These are phyloP conservation scores for Bipolaris victoriae DNA, from an alignment of 2,329 filamentous ascomycete species.

Conservation along the genomic window DNA sequence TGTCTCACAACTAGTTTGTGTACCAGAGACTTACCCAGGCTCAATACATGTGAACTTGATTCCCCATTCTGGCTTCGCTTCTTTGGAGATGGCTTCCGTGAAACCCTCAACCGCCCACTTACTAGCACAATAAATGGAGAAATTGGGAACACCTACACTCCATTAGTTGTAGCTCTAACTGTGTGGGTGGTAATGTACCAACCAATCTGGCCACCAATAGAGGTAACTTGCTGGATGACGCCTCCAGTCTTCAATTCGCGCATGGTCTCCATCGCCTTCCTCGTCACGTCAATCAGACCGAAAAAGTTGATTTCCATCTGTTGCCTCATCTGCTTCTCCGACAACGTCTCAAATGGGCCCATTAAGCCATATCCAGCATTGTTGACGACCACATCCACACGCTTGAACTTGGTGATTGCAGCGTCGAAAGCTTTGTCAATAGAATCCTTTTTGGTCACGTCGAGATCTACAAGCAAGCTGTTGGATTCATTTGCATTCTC, in stretches of 20 bases:
- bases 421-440: slow-evolving; percentile 56
- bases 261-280: slow-evolving; percentile 53
- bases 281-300: slow-evolving; percentile 62
- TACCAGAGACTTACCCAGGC: slow-evolving; percentile 31
- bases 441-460: slow-evolving; percentile 57
- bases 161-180: neutral
- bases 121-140: slow-evolving; percentile 50
- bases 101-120: slow-evolving; percentile 59
- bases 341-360: slow-evolving; percentile 61
- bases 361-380: slow-evolving; percentile 65
- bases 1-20: neutral
- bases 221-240: slow-evolving; percentile 62
- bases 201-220: slow-evolving; percentile 58
- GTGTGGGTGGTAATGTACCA: slow-evolving; percentile 8
- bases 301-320: slow-evolving; percentile 68
- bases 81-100: slow-evolving; percentile 52
- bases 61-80: slow-evolving; percentile 56
- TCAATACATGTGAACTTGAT: slow-evolving; percentile 56
- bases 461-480: slow-evolving; percentile 58
- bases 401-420: slow-evolving; percentile 58
- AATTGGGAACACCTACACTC: slow-evolving; percentile 43
- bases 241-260: slow-evolving; percentile 59
- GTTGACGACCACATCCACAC: slow-evolving; percentile 66
- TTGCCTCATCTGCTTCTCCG: slow-evolving; percentile 55
- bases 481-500: slow-evolving; percentile 54